Conservation (phyloP, 73 alveolate genomes). For the Strombidium stylifer region DNA sequence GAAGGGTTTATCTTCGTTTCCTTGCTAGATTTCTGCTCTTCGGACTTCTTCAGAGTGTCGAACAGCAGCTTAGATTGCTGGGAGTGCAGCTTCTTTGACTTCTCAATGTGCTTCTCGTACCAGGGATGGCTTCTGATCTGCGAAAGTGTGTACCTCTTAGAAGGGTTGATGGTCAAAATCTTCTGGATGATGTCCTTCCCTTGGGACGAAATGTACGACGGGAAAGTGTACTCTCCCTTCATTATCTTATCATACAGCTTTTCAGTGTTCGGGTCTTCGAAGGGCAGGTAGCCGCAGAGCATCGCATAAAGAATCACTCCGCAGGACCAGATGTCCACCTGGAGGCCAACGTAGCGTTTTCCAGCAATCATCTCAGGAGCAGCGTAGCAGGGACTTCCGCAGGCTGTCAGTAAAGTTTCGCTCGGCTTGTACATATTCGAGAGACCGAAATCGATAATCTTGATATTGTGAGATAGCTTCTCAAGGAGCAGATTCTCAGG, state of each 20-base stretch:
- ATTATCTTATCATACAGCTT: constrained; percentile 87
- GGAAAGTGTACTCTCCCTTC: constrained; percentile 81
- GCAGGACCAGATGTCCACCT: constrained; percentile 88
- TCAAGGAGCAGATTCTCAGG: constrained; percentile 76
- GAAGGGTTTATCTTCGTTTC: no score
- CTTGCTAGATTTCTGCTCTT: no score
- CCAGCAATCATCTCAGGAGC: constrained; percentile 96
- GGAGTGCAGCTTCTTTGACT: no score
- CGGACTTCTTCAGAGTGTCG: no score
- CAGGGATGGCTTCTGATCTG: constrained; percentile 90
- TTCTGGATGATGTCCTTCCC: constrained; percentile 83
- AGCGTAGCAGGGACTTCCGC: constrained; percentile 96
- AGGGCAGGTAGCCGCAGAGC: constrained; percentile 92
- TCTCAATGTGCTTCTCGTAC: constrained; percentile 75
- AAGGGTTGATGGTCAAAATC: constrained; percentile 86
- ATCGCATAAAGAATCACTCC: constrained; percentile 94
- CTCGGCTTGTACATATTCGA: constrained; percentile 75
- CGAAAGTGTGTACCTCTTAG: constrained; percentile 73
- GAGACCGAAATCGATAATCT: constrained; percentile 94
- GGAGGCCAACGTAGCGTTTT: constrained; percentile 76
- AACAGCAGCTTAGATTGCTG: no score
- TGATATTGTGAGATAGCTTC: constrained; percentile 74
- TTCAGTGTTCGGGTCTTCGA: constrained; percentile 93
- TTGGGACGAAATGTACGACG: constrained; percentile 75
- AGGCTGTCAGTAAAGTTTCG: constrained; percentile 77